Evolutionary conservation across 148 eudicot species (phyloP), one percentile per base, ranked within the genome.

Genomic region (Rhododendron molle): DNA sequence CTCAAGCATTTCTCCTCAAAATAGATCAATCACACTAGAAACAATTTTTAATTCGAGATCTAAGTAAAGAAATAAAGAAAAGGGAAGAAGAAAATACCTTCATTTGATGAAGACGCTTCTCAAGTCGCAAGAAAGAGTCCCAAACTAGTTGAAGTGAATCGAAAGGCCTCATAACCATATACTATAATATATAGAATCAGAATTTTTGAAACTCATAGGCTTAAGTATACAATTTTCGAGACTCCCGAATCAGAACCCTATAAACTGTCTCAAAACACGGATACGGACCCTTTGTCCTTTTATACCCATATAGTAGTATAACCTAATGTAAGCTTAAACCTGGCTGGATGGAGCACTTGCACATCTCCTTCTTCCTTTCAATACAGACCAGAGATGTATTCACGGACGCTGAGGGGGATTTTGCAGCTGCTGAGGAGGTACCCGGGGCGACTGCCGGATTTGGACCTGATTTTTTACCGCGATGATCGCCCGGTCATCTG

Each of bases 391-490:
- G 96, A 52, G 94, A 90, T 69, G 86, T 77, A 1, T 86, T 81
- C 50, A 89, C 93, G 0, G 46, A 89, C 93, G 0, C 52, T 93
- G 20, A 91, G 93, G 94, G 94, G 94, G 3, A 88, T 93, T 11
- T 69, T 93, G 80, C 96, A 93, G 76, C 90, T 93, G 15, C 83
- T 93, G 30, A 91, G 88, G 85, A 43, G 88, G 83, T 93, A 93
- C 85, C 96, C 94, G 7, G 96, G 96, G 5, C 85, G 77, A 82
- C 47, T 91, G 47, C 93, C 96, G 18, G 94, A 93, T 82, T 86
- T 93, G 71, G 96, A 93, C 44, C 40, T 93, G 12, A 89, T 93
- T 91, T 93, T 92, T 47, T 92, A 93, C 32, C 88, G 92, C 81
- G 84, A 92, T 34, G 94, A 93, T 62, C 77, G 80, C 52, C 88